phyloP scores from a whole-genome alignment of 257 asterid species.

The Handroanthus guayacan region DNA sequence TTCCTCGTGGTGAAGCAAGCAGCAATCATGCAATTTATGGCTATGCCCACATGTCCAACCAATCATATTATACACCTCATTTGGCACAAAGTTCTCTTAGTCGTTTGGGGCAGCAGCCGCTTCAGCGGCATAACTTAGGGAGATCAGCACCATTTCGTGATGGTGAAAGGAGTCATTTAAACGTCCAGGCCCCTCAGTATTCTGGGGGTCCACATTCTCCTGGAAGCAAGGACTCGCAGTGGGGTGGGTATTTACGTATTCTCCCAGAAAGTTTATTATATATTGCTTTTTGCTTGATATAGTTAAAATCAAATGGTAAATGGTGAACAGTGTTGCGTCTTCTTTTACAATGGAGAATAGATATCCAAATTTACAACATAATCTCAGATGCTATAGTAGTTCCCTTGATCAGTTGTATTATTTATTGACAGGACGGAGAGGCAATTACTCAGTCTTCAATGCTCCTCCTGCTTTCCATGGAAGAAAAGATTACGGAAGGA shows the following conservation, averaged over 20 bases:
- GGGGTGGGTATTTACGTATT: slow-evolving; percentile 34
- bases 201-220: slow-evolving; percentile 57
- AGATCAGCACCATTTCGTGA: slow-evolving; percentile 66
- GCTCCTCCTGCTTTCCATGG: slow-evolving; percentile 64
- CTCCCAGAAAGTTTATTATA: neutral
- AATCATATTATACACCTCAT: slow-evolving; percentile 67
- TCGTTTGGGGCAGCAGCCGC: slow-evolving; percentile 69
- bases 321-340: slow-evolving; percentile 1
- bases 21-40: slow-evolving; percentile 62
- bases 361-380: neutral
- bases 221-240: slow-evolving; percentile 52
- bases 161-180: slow-evolving; percentile 54
- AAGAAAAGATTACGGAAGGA: slow-evolving; percentile 77
- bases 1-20: slow-evolving; percentile 63
- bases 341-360: too few species aligned
- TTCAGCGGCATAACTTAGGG: slow-evolving; percentile 68
- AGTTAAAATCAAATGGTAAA: neutral
- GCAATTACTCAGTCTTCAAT: slow-evolving; percentile 62
- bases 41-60: slow-evolving; percentile 52
- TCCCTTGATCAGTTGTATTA: neutral
- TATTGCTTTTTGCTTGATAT: neutral
- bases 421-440: slow-evolving; percentile 69
- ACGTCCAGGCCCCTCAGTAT: slow-evolving; percentile 51
- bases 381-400: neutral
- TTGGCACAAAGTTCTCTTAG: slow-evolving; percentile 68